Conservation (phyloP, 441 rosid genomes). For the Monsonia emarginata region DNA sequence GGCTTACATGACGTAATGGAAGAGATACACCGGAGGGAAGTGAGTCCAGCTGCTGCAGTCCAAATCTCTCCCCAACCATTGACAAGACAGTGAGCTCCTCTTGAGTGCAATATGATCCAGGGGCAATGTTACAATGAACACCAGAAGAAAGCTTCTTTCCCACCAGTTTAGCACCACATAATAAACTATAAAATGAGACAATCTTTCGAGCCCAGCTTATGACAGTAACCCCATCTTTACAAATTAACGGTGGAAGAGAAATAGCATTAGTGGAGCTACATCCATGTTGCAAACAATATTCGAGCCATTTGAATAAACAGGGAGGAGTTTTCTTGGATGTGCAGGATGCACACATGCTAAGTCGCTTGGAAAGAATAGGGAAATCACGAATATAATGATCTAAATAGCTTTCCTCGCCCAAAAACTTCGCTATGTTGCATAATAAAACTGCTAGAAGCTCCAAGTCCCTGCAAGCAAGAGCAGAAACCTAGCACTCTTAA, state of each 20-base stretch:
- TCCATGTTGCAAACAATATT: constrained; percentile 65
- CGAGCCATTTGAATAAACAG: constrained; percentile 84
- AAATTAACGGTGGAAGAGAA: constrained; percentile 68
- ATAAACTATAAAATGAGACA: constrained; percentile 70
- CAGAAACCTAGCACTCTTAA: constrained; percentile 13
- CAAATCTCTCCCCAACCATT: constrained; percentile 97
- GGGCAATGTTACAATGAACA: constrained; percentile 61
- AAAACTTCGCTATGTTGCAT: constrained; percentile 57
- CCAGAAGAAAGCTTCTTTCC: constrained; percentile 68
- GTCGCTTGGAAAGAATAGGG: constrained; percentile 48
- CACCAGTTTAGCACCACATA: constrained; percentile 64
- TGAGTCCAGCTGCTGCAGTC: constrained; percentile 74
- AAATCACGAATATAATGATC: constrained; percentile 95
- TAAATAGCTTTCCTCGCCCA: constrained; percentile 66
- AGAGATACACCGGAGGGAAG: constrained; percentile 90
- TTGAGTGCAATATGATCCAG: constrained; percentile 57
- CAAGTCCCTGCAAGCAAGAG: constrained; percentile 58
- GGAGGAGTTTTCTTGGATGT: constrained; percentile 54
- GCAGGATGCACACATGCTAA: constrained; percentile 29
- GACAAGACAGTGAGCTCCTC: constrained; percentile 88
- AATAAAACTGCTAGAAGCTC: constrained; percentile 63
- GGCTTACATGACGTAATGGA: constrained; percentile 93
- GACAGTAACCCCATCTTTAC: constrained; percentile 60
- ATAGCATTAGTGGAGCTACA: constrained; percentile 37
- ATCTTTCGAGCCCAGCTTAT: constrained; percentile 77